Evolutionary conservation across 2,329 filamentous ascomycete species (phyloP), one percentile per base, ranked within the genome.

Genomic region (Massarina eburnea): DNA sequence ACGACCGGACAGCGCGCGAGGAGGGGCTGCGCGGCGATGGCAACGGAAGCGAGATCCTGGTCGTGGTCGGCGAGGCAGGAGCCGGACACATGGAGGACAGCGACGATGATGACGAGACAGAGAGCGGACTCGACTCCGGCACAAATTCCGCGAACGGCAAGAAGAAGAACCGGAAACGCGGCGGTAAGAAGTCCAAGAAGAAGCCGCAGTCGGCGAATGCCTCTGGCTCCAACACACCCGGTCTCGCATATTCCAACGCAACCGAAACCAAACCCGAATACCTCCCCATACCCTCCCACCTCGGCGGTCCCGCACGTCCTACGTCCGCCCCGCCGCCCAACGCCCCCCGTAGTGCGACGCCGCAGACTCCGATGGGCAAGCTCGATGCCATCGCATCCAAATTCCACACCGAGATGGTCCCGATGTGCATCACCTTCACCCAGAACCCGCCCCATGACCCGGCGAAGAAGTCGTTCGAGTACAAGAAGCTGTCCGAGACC

Each of bases 401-500:
- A 55, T 88, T 91, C 59, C 77, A 80, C 35, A 76, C 73, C 21
- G 79, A 83, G 43, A 80, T 88, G 52, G 69, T 85, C n/a, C 86
- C 87, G 1, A 66, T 85, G 6, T 88, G 84, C 57, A 70, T 78
- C 3, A 71, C 83, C 19, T 92, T 83, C 64, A 77, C 80, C 17
- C 73, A 72, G 5, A 73, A 77, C 8, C 85, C 89, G 9, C 88
- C 89, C 0, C 64, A 70, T 3, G 62, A 70, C 12, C 58, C 73
- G 30, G 84, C 85, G 67, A 89, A 87, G 75, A 76, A 81, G 39
- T 79, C 80, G 12, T 88, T 90, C 26, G 86, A 91, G 61, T 85
- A 92, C 66, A 84, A 86, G 65, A 85, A 81, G 64, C 68, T 94
- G 15, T 84, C 82, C 3, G 89, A 94, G 74, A 88, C 85, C 4